Conservation (phyloP, 495 filamentous ascomycete species). For the Neurospora pannonica region DNA sequence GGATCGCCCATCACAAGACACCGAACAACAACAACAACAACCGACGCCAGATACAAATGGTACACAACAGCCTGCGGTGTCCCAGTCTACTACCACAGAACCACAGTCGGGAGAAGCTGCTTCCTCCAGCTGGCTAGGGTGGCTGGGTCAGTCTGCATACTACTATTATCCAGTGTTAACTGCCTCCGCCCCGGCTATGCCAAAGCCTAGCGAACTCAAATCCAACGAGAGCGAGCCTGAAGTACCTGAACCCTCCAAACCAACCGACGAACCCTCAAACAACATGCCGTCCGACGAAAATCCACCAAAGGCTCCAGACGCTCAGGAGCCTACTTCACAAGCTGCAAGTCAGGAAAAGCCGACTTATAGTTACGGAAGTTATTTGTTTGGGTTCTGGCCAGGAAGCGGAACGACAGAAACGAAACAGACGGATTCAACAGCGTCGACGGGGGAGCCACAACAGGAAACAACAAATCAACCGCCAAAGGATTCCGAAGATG, state of each 20-base stretch:
- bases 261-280: conserved; percentile 6
- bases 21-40: not conserved
- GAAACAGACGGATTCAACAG: not conserved
- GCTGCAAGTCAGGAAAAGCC: conserved; percentile 4
- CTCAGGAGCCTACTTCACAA: conserved; percentile 13
- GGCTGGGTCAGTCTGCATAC: conserved; percentile 35
- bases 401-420: not conserved
- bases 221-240: conserved; percentile 15
- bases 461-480: conserved; percentile 9
- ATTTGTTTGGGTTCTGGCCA: conserved; percentile 46
- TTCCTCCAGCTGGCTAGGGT: conserved; percentile 48
- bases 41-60: not conserved
- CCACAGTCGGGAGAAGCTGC: conserved; percentile 24
- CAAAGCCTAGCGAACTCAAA: conserved; percentile 13
- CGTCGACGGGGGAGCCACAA: conserved; percentile 6
- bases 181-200: not conserved
- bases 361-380: conserved; percentile 21
- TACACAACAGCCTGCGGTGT: conserved; percentile 6
- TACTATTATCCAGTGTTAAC: conserved; percentile 11
- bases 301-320: conserved; percentile 15
- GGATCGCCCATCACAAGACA: not conserved
- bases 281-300: conserved; percentile 3
- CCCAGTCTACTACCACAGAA: conserved; percentile 5
- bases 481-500: conserved; percentile 23
- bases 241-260: conserved; percentile 1